Conservation (phyloP, 2,329 filamentous ascomycete species). For the Cladophialophora yegresii region DNA sequence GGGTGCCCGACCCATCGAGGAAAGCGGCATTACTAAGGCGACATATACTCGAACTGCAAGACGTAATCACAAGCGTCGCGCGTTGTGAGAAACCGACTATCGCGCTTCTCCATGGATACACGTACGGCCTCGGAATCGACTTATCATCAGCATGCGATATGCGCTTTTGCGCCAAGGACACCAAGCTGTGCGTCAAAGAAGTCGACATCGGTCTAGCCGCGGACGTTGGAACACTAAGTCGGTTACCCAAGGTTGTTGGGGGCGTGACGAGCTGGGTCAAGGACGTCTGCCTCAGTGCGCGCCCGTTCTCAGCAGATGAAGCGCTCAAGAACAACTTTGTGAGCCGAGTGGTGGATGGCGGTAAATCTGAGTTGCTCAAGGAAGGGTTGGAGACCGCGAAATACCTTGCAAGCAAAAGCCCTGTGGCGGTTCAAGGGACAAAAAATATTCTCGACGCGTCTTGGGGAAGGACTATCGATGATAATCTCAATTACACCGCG, state of each 20-base stretch:
- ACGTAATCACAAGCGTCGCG: slow-evolving; percentile 73
- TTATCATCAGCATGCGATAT: slow-evolving; percentile 49
- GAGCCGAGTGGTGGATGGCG: slow-evolving; percentile 42
- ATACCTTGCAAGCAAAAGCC: slow-evolving; percentile 76
- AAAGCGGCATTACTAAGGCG: slow-evolving; percentile 63
- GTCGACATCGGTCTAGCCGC: slow-evolving; percentile 54
- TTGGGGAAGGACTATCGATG: slow-evolving; percentile 73
- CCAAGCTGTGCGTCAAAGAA: slow-evolving; percentile 50
- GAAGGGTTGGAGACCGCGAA: slow-evolving; percentile 65
- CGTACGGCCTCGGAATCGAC: slow-evolving; percentile 77
- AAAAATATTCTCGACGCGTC: slow-evolving; percentile 85
- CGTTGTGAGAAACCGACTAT: slow-evolving; percentile 91
- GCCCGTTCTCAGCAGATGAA: slow-evolving; percentile 50
- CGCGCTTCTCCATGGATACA: slow-evolving; percentile 74
- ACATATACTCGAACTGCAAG: slow-evolving; percentile 78
- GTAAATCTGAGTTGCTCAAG: slow-evolving; percentile 63
- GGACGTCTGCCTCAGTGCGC: slow-evolving; percentile 50
- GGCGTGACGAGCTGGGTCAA: slow-evolving; percentile 51
- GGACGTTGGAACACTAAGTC: slow-evolving; percentile 51
- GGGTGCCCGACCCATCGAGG: slow-evolving; percentile 61
- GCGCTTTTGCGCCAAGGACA: slow-evolving; percentile 43
- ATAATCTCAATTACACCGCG: slow-evolving; percentile 81
- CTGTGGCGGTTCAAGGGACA: slow-evolving; percentile 81
- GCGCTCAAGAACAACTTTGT: slow-evolving; percentile 50
- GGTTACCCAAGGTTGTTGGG: slow-evolving; percentile 52